Percentiles rank a stretch among this genome's conserved stretches.
These are phyloP conservation scores for Oehlia diaphana DNA, from an alignment of 192 early-diverging fungal species.

Conservation along the genomic window DNA sequence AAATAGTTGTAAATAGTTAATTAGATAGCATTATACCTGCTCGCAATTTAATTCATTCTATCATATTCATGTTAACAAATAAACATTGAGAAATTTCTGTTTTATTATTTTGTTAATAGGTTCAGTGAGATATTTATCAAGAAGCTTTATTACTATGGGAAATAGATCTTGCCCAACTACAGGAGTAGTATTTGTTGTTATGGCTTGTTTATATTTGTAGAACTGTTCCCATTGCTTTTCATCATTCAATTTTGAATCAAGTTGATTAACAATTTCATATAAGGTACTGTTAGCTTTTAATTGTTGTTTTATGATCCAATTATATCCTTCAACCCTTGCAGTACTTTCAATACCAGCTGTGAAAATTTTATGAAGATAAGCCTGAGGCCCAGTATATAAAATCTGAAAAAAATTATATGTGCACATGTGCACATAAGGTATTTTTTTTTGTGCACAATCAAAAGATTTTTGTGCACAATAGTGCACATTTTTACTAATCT, in stretches of 20 bases:
- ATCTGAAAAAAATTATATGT: too few relatives aligned
- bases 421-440: too few relatives aligned
- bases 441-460: too few relatives aligned
- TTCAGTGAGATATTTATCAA: background rate
- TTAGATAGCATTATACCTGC: background rate
- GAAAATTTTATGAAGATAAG: background rate
- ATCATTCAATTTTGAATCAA: background rate
- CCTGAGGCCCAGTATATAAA: too few relatives aligned
- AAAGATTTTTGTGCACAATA: too few relatives aligned
- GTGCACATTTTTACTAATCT: too few relatives aligned
- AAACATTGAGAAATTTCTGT: background rate
- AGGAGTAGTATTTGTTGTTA: constrained; percentile 3
- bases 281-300: background rate
- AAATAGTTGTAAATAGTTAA: background rate
- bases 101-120: background rate
- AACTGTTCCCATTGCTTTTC: background rate
- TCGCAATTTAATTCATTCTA: background rate
- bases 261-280: background rate
- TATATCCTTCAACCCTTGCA: background rate
- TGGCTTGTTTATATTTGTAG: background rate
- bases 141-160: background rate
- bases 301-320: background rate
- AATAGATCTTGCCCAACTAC: background rate
- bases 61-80: background rate
- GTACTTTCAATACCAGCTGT: background rate